Evolutionary conservation across 495 filamentous ascomycete species (phyloP).

Genomic region (Parachaetomium inaequale): DNA sequence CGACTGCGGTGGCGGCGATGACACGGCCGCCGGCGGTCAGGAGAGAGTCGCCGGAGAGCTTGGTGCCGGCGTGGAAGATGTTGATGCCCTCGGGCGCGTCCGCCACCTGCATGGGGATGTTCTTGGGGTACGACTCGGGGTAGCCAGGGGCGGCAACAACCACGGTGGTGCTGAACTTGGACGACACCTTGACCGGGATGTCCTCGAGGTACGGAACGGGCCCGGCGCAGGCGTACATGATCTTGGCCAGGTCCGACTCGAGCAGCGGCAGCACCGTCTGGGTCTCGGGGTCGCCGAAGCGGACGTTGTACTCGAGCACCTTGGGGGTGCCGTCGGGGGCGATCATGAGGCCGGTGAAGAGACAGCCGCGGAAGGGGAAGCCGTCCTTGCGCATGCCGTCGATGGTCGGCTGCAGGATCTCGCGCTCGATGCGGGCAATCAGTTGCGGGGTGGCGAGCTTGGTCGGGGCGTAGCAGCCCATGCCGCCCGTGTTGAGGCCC

Average conservation of each 20-base stretch:
- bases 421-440: constrained; percentile 72
- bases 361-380: constrained; percentile 74
- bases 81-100: constrained; percentile 48
- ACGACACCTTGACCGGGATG: constrained; percentile 62
- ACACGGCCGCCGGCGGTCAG: constrained; percentile 83
- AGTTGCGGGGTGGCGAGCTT: constrained; percentile 72
- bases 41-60: constrained; percentile 56
- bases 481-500: constrained; percentile 93
- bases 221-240: constrained; percentile 82
- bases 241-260: constrained; percentile 83
- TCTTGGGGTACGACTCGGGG: constrained; percentile 82
- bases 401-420: constrained; percentile 84
- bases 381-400: constrained; percentile 81
- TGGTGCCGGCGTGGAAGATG: constrained; percentile 94
- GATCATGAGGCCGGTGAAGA: constrained; percentile 98
- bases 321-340: constrained; percentile 74
- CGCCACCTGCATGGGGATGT: constrained; percentile 63
- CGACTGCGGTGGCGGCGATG: constrained; percentile 81
- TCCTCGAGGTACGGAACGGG: constrained; percentile 67
- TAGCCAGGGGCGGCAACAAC: constrained; percentile 95
- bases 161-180: constrained; percentile 77
- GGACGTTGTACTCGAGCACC: constrained; percentile 93
- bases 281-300: constrained; percentile 94
- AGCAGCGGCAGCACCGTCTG: constrained; percentile 87
- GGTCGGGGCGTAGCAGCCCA: constrained; percentile 96